These are phyloP conservation scores for Euphorbia lathyris DNA, from an alignment of 345 rosid species.

Conservation along the genomic window DNA sequence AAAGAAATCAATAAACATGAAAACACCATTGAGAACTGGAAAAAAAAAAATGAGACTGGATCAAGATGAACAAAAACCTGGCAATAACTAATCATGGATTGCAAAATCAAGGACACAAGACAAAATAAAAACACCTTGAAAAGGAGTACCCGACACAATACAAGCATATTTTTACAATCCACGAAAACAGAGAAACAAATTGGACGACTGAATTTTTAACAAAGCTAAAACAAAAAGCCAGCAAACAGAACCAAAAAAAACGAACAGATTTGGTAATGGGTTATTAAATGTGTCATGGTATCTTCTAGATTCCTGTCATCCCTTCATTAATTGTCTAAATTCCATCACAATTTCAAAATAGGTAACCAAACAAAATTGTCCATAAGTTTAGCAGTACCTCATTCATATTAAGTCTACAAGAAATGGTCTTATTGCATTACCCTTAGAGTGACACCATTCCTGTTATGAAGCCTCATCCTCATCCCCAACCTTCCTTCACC, in stretches of 20 bases:
- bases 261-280: not conserved
- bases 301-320: not conserved
- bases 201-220: not conserved
- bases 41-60: constrained; percentile 10
- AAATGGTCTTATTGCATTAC: not conserved
- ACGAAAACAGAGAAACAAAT: not conserved
- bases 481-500: not conserved
- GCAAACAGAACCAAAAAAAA: not conserved
- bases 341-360: not conserved
- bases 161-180: not conserved
- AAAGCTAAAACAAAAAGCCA: not conserved
- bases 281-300: not conserved
- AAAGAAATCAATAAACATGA: constrained; percentile 24
- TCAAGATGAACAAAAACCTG: not conserved
- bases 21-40: constrained; percentile 23
- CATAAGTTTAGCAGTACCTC: not conserved
- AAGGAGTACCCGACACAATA: not conserved
- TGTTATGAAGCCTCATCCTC: not conserved
- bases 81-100: not conserved
- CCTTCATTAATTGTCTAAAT: not conserved
- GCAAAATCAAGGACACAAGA: not conserved
- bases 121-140: not conserved
- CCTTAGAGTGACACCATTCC: not conserved
- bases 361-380: not conserved
- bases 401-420: not conserved